These are phyloP conservation scores for Lumnitzera littorea DNA, from an alignment of 345 rosid species.

Conservation along the genomic window DNA sequence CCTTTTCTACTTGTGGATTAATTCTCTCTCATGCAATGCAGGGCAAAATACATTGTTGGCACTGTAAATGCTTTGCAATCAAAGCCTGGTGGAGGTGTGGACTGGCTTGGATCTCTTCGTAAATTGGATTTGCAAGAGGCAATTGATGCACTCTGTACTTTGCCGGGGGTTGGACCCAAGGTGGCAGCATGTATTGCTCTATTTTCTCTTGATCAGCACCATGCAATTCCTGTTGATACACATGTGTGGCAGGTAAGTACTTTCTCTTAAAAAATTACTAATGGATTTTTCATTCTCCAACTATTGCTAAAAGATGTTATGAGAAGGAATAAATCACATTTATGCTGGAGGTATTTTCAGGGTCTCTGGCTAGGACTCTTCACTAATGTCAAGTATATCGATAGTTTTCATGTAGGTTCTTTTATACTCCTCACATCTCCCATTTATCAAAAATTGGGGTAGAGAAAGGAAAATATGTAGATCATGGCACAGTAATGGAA, in stretches of 20 bases:
- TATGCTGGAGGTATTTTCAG: too few relatives aligned
- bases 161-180: slow-evolving; percentile 93
- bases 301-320: too few relatives aligned
- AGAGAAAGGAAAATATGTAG: too few relatives aligned
- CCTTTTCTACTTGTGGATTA: too few relatives aligned
- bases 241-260: slow-evolving; percentile 86
- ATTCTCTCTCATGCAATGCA: slow-evolving; percentile 18
- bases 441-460: too few relatives aligned
- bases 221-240: slow-evolving; percentile 91
- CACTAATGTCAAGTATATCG: too few relatives aligned
- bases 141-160: slow-evolving; percentile 62
- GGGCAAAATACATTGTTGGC: slow-evolving; percentile 82
- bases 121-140: slow-evolving; percentile 53
- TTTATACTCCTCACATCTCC: too few relatives aligned
- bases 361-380: too few relatives aligned
- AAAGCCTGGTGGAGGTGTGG: slow-evolving; percentile 67
- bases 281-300: not conserved
- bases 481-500: too few relatives aligned
- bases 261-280: slow-evolving; percentile 1
- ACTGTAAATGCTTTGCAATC: slow-evolving; percentile 56
- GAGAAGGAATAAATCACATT: too few relatives aligned
- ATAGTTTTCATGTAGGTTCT: too few relatives aligned
- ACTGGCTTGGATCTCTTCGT: slow-evolving; percentile 81
- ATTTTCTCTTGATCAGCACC: slow-evolving; percentile 90
- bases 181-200: slow-evolving; percentile 93